Evolutionary conservation across 306 rosid species (phyloP).

Genomic region (Herpetospermum pedunculosum): DNA sequence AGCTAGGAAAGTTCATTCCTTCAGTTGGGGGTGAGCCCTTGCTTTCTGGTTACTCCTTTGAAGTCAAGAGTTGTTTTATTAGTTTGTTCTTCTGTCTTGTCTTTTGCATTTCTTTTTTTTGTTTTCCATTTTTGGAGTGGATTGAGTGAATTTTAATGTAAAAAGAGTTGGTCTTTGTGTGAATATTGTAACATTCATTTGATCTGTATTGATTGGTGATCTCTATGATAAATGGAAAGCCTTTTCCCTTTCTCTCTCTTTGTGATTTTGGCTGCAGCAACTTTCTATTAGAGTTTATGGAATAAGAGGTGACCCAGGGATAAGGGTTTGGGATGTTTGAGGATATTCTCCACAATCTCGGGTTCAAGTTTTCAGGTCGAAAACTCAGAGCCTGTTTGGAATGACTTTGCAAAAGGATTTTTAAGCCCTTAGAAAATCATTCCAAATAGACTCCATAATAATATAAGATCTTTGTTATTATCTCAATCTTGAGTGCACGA

Average conservation of each 20-base stretch:
- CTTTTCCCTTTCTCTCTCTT: background rate
- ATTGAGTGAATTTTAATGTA: background rate
- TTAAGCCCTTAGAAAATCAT: no score
- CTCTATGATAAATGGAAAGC: conserved; percentile 1
- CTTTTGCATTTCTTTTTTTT: background rate
- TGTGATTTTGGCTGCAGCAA: background rate
- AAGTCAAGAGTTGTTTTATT: background rate
- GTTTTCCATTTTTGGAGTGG: conserved; percentile 1
- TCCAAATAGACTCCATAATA: no score
- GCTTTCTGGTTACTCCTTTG: background rate
- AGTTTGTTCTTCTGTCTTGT: background rate
- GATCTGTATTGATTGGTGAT: background rate
- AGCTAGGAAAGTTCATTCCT: conserved; percentile 1
- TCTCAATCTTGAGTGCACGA: background rate
- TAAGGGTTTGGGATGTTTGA: background rate
- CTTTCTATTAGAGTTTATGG: background rate
- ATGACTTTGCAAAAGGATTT: no score
- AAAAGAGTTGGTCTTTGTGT: background rate
- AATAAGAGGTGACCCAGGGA: background rate
- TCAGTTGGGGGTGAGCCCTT: background rate
- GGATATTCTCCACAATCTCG: background rate
- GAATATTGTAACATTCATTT: conserved; percentile 3
- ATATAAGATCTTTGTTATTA: no score
- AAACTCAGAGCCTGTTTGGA: no score
- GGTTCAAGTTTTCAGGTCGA: no score